Conservation (phyloP, 352 stramenopile species). For the Elongisporangium prolatum region DNA sequence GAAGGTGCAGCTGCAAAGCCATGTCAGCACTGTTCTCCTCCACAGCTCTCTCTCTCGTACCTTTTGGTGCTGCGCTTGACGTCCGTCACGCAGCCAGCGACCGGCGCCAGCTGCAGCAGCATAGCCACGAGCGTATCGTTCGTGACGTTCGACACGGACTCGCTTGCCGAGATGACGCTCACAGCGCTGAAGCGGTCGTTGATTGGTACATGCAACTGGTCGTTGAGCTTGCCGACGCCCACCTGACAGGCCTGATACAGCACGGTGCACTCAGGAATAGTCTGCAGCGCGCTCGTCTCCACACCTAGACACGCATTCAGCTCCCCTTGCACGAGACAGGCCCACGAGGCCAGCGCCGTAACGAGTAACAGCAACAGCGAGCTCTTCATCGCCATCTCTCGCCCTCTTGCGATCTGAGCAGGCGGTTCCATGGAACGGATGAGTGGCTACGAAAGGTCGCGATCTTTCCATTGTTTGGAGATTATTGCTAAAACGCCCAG, state of each 20-base stretch:
- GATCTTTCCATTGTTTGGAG: background rate
- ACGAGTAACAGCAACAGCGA: slow-evolving; percentile 3
- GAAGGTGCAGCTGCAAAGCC: slow-evolving; percentile 39
- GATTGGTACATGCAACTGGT: slow-evolving; percentile 25
- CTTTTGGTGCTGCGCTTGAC: slow-evolving; percentile 3
- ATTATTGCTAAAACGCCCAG: background rate
- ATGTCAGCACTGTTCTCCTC: background rate
- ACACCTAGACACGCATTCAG: slow-evolving; percentile 57
- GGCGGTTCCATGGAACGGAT: background rate
- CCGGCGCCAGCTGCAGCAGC: slow-evolving; percentile 48
- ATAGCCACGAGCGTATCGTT: slow-evolving; percentile 44
- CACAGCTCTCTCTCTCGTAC: background rate
- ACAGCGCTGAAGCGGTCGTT: slow-evolving; percentile 33
- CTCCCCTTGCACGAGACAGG: slow-evolving; percentile 9
- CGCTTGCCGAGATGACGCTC: slow-evolving; percentile 60
- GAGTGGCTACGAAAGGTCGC: slow-evolving; percentile 22
- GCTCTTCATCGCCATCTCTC: background rate
- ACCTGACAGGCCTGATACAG: slow-evolving; percentile 43
- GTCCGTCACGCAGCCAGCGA: slow-evolving; percentile 23
- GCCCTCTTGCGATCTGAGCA: background rate
- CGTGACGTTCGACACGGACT: slow-evolving; percentile 29
- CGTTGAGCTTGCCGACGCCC: slow-evolving; percentile 46
- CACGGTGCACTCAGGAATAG: slow-evolving; percentile 21
- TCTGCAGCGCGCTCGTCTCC: slow-evolving; percentile 33
- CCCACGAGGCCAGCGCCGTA: slow-evolving; percentile 4